Base-by-base conservation (phyloP, 208 protist genomes). In the Leishmania lainsoni region DNA sequence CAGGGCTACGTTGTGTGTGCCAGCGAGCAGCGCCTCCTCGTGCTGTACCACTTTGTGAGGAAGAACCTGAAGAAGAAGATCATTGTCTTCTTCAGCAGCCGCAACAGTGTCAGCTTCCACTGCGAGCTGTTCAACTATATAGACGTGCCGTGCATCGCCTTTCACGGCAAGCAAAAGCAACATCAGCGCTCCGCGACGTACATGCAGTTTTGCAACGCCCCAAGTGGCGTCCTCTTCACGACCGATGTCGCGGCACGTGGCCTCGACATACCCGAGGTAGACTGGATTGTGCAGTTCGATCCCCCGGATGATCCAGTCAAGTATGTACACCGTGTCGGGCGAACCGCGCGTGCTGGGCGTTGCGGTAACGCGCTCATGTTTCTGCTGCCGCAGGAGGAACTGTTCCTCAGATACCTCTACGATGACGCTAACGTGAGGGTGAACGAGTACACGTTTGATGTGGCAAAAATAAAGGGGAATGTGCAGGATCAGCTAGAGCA, bases 261-360 rank as follows among this genome's bases (percentile, higher is more conserved):
- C 26, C 91, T 99, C 0, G 99, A 99, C 89, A 99, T 99, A 86
- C 99, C 99, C 3, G 90, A 91, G 45, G 99, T 99, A 17, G 99
- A 99, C 93, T 99, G 99, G 99, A 99, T 99, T 77, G 98, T 99
- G 20, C 99, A 99, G 95, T 99, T 98, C 87, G 99, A 99, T 84
- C 99, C 99, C 12, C 98, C 99, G 26, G 99, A 99, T 93, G 98
- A 99, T 87, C 98, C 99, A n/a, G 99, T 99, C 77, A 99, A 99
- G 90, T 99, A 99, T 88, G 99, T 99, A 76, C 99, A 99, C 87
- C 93, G 99, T 69, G 99, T 99, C 9, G 99, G 99, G 35, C 95
- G 99, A 76, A 99, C 99, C 2, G 99, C 99, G 9, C 95, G 99
- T 83, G 99, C 98, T 17, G 96, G 94, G 3, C 92, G 92, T 26